Percentiles rank a stretch among this genome's conserved stretches.
Evolutionary conservation across 768 basidiomycete genomes (phyloP).

Genomic region (Kondoa subrosea): DNA sequence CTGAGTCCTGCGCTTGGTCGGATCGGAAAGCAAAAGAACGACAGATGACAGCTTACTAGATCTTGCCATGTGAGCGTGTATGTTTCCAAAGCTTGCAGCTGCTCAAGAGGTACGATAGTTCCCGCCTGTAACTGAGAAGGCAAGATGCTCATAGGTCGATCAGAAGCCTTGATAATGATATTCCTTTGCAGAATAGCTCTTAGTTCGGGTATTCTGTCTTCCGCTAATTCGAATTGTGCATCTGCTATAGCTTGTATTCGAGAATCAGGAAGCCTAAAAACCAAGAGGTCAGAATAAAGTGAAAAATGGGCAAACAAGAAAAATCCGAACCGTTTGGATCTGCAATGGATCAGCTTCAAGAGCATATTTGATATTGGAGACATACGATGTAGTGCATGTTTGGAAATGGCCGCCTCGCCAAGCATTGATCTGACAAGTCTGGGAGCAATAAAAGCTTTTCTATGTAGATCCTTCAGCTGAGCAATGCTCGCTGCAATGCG

Average conservation of each 20-base stretch:
- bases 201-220: not conserved
- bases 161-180: not conserved
- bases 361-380: not conserved
- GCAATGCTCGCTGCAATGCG: not conserved
- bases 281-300: not conserved
- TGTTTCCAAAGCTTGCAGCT: not conserved
- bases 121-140: not conserved
- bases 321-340: not conserved
- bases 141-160: not conserved
- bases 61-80: not conserved
- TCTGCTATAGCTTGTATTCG: not conserved
- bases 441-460: not conserved
- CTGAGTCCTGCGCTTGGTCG: too few relatives aligned
- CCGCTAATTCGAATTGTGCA: not conserved
- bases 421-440: not conserved
- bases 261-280: not conserved
- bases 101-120: not conserved
- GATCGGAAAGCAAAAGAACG: too few relatives aligned
- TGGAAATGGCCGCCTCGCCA: not conserved
- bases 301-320: not conserved
- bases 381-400: not conserved
- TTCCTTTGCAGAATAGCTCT: not conserved
- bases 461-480: not conserved
- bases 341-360: not conserved
- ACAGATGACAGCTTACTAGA: too few relatives aligned